These are phyloP conservation scores for Lactarius sp. DNA, from an alignment of 768 basidiomycete species.

Conservation along the genomic window DNA sequence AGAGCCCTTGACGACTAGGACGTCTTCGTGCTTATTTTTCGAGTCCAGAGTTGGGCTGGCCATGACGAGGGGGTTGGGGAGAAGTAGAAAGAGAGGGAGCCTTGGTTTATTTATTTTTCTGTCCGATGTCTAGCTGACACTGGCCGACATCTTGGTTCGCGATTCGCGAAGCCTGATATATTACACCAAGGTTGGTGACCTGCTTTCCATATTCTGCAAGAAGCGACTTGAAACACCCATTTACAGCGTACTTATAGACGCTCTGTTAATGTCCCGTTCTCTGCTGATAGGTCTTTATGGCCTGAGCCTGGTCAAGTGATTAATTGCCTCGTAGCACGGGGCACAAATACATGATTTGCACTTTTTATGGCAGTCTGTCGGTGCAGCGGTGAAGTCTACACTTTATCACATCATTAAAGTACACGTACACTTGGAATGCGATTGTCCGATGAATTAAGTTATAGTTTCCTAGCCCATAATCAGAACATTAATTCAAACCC, in stretches of 20 bases:
- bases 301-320: too few species aligned
- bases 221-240: too few species aligned
- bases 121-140: conserved; percentile 44
- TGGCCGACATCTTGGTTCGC: not conserved
- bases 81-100: conserved; percentile 86
- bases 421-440: not conserved
- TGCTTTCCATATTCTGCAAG: too few species aligned
- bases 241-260: too few species aligned
- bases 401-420: not conserved
- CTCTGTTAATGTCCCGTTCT: too few species aligned
- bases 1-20: not conserved
- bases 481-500: too few species aligned
- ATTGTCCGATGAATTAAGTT: not conserved
- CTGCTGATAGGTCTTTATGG: too few species aligned
- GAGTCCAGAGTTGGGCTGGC: not conserved
- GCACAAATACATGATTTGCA: too few species aligned
- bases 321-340: too few species aligned
- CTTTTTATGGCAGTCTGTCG: not conserved
- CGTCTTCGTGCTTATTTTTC: not conserved
- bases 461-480: too few species aligned
- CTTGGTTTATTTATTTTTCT: conserved; percentile 36
- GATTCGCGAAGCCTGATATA: too few species aligned
- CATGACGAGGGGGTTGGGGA: conserved; percentile 83
- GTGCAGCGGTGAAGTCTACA: not conserved
- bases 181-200: too few species aligned